Percentiles rank a stretch among this genome's conserved stretches.
phyloP scores from a whole-genome alignment of 2,329 filamentous ascomycete genomes.

The Cryphonectria naterciae region DNA sequence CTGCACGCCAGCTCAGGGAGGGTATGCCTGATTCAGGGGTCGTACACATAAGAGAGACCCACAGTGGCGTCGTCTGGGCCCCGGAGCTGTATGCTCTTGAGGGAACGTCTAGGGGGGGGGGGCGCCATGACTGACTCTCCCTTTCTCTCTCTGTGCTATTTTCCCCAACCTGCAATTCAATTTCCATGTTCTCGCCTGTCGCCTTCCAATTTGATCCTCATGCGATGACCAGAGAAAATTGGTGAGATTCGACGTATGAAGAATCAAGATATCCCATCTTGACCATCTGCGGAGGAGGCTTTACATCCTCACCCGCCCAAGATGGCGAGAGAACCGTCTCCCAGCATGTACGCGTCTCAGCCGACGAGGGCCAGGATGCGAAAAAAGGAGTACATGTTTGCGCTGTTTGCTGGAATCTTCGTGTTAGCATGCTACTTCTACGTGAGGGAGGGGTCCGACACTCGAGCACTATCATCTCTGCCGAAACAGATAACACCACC shows the following conservation, averaged over 20 bases:
- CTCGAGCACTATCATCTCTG: conserved; percentile 1
- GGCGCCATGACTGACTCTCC: background rate
- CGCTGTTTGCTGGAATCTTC: conserved; percentile 14
- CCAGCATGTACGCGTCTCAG: conserved; percentile 7
- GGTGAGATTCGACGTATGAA: background rate
- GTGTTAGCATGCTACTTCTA: conserved; percentile 18
- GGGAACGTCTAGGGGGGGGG: background rate
- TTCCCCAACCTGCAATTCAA: background rate
- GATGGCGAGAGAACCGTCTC: conserved; percentile 4
- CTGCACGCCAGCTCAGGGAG: background rate
- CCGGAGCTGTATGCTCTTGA: background rate
- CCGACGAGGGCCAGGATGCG: conserved; percentile 17
- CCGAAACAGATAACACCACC: conserved; percentile 2
- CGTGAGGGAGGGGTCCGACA: background rate
- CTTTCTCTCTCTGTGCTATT: background rate
- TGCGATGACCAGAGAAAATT: background rate
- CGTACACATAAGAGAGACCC: background rate
- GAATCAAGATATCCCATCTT: background rate
- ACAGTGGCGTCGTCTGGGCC: background rate
- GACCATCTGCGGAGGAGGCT: background rate
- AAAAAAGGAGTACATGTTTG: conserved; percentile 25
- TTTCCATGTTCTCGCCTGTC: background rate
- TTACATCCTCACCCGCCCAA: background rate
- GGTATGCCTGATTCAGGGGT: background rate
- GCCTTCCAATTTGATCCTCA: background rate